Evolutionary conservation across 2,329 filamentous ascomycete genomes (phyloP), one percentile per base, ranked within the genome.

Genomic region (Lachnellula hyalina): DNA sequence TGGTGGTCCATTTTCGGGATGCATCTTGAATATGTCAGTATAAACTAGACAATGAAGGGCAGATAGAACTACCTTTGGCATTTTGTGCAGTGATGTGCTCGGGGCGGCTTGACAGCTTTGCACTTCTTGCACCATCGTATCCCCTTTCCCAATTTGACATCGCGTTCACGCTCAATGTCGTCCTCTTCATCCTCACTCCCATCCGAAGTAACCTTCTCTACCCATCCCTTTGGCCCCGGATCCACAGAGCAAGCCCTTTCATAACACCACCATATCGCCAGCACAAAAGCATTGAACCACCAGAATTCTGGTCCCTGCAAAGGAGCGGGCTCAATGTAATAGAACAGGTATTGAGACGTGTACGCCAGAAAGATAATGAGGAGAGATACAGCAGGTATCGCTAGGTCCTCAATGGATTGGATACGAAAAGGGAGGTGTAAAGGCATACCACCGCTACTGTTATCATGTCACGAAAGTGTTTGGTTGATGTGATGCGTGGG

Each of bases 1-100:
- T 95, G 89, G 72, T 91, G 87, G 73, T 92, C 88, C 88, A 92
- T 92, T 72, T 84, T 87, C 38, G 87, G 86, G 48, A 91, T 81
- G 70, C 88, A 91, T 63, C 75, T 78, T 14, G 8, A 28, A 41
- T 23, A 28, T n/a, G 34, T 17, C 38, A 51, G 59, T 23, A 63
- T 8, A 34, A 14, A 7, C 51, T 38, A 32, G 2, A 48, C 36
- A 28, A 19, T 48, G 25, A 8, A 17, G 6, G 35, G 35, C 35
- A 28, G 40, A 38, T 42, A 35, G 12, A 19, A 65, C 55, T 64
- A 78, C 79, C 85, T 82, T 60, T 76, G 76, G 73, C 89, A 95
- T 62, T 82, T 81, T 59, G 84, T 85, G 73, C 90, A 95, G 75
- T 95, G 90, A 75, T 94, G 90, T 1, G 89, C 83, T 60, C 90